Conservation (phyloP, 1,284 basidiomycete species). For the Mycosarcoma mackinlayi region DNA sequence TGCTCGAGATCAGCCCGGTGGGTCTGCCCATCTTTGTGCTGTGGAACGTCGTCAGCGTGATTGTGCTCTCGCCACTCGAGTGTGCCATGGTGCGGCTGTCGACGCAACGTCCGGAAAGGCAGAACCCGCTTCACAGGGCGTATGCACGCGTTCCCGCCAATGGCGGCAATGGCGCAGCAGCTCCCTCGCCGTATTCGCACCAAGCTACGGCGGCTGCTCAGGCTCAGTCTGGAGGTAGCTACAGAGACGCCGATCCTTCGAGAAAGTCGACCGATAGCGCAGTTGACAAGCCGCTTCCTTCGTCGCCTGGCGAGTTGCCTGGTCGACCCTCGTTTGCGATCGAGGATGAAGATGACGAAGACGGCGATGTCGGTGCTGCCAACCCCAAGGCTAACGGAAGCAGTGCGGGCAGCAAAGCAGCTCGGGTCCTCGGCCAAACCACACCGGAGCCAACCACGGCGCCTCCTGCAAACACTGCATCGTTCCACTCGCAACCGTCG, state of each 20-base stretch:
- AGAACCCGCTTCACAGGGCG: constrained; percentile 64
- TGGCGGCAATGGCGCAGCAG: constrained; percentile 1
- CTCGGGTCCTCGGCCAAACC: constrained; percentile 24
- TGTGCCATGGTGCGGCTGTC: constrained; percentile 62
- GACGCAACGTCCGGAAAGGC: constrained; percentile 60
- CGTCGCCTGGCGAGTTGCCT: constrained; percentile 36
- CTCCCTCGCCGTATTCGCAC: constrained; percentile 55
- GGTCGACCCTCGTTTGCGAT: constrained; percentile 58
- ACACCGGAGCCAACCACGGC: neutral
- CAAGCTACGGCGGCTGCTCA: constrained; percentile 53
- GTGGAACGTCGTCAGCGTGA: constrained; percentile 54
- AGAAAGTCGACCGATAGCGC: constrained; percentile 35
- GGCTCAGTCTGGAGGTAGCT: constrained; percentile 38
- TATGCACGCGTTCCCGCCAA: constrained; percentile 46
- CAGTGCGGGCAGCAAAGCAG: constrained; percentile 10
- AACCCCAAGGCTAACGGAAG: constrained; percentile 2
- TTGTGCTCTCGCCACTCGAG: constrained; percentile 62
- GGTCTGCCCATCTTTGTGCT: constrained; percentile 57
- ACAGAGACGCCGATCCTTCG: constrained; percentile 20
- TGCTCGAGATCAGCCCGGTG: constrained; percentile 47
- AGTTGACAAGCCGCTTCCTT: constrained; percentile 41
- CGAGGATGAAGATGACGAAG: constrained; percentile 56
- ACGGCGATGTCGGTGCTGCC: constrained; percentile 14
- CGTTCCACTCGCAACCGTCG: constrained; percentile 15
- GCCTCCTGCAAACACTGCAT: neutral